Evolutionary conservation across 352 stramenopile species (phyloP).

Genomic region (Phytopythium kandeliae): DNA sequence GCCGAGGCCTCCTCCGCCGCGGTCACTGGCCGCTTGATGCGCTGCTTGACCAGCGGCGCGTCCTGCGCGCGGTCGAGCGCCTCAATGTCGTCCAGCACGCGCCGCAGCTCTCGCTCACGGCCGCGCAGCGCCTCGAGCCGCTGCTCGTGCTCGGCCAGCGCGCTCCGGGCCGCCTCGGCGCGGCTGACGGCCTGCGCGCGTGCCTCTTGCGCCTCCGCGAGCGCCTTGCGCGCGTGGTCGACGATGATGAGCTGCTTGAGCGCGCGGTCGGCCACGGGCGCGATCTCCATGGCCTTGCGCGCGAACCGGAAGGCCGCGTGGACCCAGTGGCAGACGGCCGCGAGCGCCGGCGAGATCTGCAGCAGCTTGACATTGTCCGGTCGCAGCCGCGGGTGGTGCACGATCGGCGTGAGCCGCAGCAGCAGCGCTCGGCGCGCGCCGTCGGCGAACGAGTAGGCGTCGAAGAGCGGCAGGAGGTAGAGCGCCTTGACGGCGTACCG

Average conservation of each 20-base stretch:
- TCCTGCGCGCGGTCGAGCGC: slow-evolving; percentile 51
- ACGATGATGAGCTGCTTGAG: slow-evolving; percentile 50
- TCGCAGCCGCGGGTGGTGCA: slow-evolving; percentile 67
- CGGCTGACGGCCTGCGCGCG: slow-evolving; percentile 10
- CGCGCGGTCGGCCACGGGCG: slow-evolving; percentile 47
- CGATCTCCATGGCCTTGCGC: slow-evolving; percentile 59
- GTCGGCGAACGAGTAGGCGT: slow-evolving; percentile 75
- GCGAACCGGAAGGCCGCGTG: slow-evolving; percentile 70
- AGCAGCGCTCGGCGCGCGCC: slow-evolving; percentile 54
- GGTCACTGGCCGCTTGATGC: slow-evolving; percentile 41
- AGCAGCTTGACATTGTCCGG: slow-evolving; percentile 57
- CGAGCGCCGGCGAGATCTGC: slow-evolving; percentile 54
- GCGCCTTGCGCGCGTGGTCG: slow-evolving; percentile 32
- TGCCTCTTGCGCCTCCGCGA: slow-evolving; percentile 10
- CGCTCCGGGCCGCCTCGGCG: slow-evolving; percentile 10
- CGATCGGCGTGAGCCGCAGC: slow-evolving; percentile 53
- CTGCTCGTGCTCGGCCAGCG: slow-evolving; percentile 1
- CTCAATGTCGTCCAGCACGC: slow-evolving; percentile 60
- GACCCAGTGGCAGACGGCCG: slow-evolving; percentile 63
- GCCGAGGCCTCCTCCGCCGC: too few species aligned
- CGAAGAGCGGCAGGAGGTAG: slow-evolving; percentile 74
- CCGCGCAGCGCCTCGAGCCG: slow-evolving; percentile 9
- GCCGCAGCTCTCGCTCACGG: slow-evolving; percentile 28
- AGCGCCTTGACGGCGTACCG: slow-evolving; percentile 72
- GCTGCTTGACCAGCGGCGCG: slow-evolving; percentile 46